Conservation (phyloP, 176 grass and related monocot genomes). For the Raddia guianensis region DNA sequence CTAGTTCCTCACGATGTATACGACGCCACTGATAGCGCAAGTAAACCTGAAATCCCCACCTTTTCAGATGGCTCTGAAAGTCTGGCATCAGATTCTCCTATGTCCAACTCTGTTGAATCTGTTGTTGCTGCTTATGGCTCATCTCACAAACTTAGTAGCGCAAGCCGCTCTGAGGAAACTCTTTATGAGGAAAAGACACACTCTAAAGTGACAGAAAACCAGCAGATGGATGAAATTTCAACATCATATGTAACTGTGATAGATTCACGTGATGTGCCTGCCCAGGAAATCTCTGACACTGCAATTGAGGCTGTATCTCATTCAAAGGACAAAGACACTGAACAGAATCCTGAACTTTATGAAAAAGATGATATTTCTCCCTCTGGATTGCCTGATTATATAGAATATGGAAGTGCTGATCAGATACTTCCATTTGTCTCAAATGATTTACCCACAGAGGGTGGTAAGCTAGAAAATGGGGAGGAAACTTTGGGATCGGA, state of each 20-base stretch:
- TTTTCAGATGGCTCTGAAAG: constrained; percentile 23
- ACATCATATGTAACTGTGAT: constrained; percentile 41
- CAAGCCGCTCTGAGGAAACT: constrained; percentile 22
- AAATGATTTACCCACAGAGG: constrained; percentile 32
- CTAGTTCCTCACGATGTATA: not conserved
- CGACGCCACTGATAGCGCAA: not conserved
- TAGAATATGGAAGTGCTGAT: constrained; percentile 36
- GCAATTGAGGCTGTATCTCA: not conserved
- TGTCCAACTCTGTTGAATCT: constrained; percentile 4
- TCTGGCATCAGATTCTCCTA: not conserved
- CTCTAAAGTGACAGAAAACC: constrained; percentile 34
- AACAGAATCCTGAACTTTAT: constrained; percentile 34
- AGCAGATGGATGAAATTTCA: constrained; percentile 41
- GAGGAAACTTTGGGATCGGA: constrained; percentile 19
- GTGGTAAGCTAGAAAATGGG: not conserved
- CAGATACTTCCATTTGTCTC: constrained; percentile 29
- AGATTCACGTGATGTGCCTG: constrained; percentile 54
- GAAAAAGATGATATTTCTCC: constrained; percentile 9
- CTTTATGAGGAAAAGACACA: constrained; percentile 40
- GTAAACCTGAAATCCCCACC: constrained; percentile 29
- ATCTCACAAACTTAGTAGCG: not conserved
- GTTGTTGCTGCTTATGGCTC: constrained; percentile 6
- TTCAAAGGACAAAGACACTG: constrained; percentile 1
- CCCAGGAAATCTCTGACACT: constrained; percentile 27
- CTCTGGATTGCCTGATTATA: constrained; percentile 29